phyloP scores from a whole-genome alignment of 345 rosid genomes.

The Melastoma malabathricum region DNA sequence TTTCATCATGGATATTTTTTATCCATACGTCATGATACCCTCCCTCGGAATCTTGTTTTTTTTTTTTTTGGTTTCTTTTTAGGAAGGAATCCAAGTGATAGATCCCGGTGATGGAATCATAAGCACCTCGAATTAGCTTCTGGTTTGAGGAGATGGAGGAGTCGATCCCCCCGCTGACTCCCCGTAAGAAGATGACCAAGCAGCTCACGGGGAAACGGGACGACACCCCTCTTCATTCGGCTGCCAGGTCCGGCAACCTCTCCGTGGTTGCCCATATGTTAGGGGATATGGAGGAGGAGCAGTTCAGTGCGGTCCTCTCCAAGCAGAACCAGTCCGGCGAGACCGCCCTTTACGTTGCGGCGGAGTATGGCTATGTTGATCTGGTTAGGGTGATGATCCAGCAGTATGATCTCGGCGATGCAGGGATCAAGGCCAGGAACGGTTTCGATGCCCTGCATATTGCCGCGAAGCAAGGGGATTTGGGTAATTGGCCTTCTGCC shows the following conservation, averaged over 20 bases:
- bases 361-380: constrained; percentile 68
- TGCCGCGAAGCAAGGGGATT: constrained; percentile 92
- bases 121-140: no score
- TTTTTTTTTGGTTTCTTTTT: no score
- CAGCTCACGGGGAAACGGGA: constrained; percentile 79
- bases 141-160: constrained; percentile 3
- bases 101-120: no score
- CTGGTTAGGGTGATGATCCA: constrained; percentile 69
- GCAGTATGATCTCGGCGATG: constrained; percentile 55
- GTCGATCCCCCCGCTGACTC: constrained; percentile 4
- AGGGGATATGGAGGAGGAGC: constrained; percentile 22
- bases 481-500: constrained; percentile 23
- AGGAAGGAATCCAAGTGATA: no score
- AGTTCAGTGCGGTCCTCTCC: constrained; percentile 33
- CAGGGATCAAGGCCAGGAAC: constrained; percentile 79
- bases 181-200: constrained; percentile 66
- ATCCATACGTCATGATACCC: no score
- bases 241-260: constrained; percentile 58
- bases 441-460: constrained; percentile 94
- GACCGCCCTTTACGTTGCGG: constrained; percentile 86
- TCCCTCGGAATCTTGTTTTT: no score
- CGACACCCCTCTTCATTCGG: constrained; percentile 67
- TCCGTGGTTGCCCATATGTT: constrained; percentile 37
- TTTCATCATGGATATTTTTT: not conserved
- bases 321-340: constrained; percentile 89